Evolutionary conservation across 2,329 filamentous ascomycete species (phyloP).

Genomic region (Fusarium sp.): DNA sequence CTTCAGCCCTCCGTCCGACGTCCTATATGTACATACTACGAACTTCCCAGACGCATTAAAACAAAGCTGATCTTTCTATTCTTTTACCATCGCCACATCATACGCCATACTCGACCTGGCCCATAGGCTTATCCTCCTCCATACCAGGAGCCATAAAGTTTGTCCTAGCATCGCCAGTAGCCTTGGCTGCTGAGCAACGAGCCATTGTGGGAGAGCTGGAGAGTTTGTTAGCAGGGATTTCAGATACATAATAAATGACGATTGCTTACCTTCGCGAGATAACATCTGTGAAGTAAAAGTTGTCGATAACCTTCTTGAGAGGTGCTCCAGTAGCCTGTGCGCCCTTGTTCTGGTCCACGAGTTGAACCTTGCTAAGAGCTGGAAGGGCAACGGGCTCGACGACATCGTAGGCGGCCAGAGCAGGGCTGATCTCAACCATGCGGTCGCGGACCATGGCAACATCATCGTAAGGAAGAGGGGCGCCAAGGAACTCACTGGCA

Average conservation of each 20-base stretch:
- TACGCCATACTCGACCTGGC: conserved; percentile 69
- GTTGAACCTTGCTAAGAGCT: conserved; percentile 88
- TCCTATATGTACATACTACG: conserved; percentile 56
- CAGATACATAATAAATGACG: conserved; percentile 9
- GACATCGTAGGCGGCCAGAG: conserved; percentile 88
- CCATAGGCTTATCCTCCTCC: conserved; percentile 70
- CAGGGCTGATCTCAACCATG: conserved; percentile 94
- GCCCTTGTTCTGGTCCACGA: conserved; percentile 97
- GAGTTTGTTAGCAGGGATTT: conserved; percentile 38
- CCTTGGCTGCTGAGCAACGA: conserved; percentile 93
- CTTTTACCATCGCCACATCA: conserved; percentile 54
- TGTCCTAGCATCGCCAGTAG: conserved; percentile 79
- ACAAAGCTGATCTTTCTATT: conserved; percentile 51
- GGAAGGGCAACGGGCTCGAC: conserved; percentile 82
- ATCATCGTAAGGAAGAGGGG: conserved; percentile 91
- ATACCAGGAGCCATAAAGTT: conserved; percentile 82
- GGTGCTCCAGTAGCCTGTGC: conserved; percentile 76
- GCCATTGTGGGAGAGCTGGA: conserved; percentile 97
- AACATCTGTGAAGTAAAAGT: conserved; percentile 98
- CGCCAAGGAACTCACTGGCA: conserved; percentile 88
- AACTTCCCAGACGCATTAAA: conserved; percentile 49
- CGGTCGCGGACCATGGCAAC: conserved; percentile 89
- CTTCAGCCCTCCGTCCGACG: conserved; percentile 45
- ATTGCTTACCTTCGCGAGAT: conserved; percentile 89
- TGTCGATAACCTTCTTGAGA: conserved; percentile 87